Evolutionary conservation across 2,329 filamentous ascomycete species (phyloP), one percentile per base, ranked within the genome.

Genomic region (Hypoxylon sp.): DNA sequence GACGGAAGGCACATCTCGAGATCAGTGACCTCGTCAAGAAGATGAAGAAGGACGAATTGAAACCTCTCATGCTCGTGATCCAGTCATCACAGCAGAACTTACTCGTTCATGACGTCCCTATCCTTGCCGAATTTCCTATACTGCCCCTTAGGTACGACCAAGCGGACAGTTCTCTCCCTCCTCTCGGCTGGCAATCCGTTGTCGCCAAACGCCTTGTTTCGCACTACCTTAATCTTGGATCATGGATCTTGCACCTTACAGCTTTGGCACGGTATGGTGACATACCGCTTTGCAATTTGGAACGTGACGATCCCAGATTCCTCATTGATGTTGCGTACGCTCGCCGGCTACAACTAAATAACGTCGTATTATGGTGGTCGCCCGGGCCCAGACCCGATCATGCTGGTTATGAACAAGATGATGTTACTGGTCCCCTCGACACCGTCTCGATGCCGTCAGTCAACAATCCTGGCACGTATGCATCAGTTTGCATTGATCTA

Each of bases 321-420:
- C 83, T 99, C 60, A 99, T 99, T 73, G 96, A 99, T 77, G 89
- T 99, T 61, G 93, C 95, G 0, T 99, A 98, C 78, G 96, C 96
- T 0, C 87, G 97, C 62, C 88, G 94, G 17, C 83, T 99, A 56
- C 93, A 97, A 76, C 91, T 92, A 72, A 97, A 95, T 76, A 94
- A 94, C 63, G 93, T 99, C 1, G 92, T 99, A 5, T 84, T 99
- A 6, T 99, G 96, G 96, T 99, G 96, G 96, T 98, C 95, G 17
- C 86, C 89, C 8, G 91, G 91, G 6, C 89, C 95, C 0, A 89
- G 92, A 56, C 96, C 97, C 1, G 96, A 99, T 77, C 96, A 99
- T 80, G 96, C 94, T 50, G 96, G 96, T 0, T 94, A 98, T 78
- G 96, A 99, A 78, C 92, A 91, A 68, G 97, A 99, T 75, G 93